Evolutionary conservation across 2,329 filamentous ascomycete genomes (phyloP), one percentile per base, ranked within the genome.

Genomic region (Apiospora saccharicola): DNA sequence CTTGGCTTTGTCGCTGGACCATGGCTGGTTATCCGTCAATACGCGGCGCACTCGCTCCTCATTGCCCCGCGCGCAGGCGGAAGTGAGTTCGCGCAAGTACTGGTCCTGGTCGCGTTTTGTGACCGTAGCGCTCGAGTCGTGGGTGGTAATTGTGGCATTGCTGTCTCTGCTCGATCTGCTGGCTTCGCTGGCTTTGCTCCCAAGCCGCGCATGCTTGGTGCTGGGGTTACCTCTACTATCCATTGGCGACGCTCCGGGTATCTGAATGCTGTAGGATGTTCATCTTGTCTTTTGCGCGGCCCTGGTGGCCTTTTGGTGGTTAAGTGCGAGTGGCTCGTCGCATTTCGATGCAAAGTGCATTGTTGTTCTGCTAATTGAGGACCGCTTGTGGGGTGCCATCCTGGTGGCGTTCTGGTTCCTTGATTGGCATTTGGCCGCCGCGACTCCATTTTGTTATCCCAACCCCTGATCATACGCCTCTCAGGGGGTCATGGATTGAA

Each of bases 51-150:
- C 77, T 7, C 80, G 78, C 5, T 76, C 75, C 71, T 84, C 82
- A 74, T 83, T 84, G 24, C 79, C 81, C 71, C 82, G 81, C 1
- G 80, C 79, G 0, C 81, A 78, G 46, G 82, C 82, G 26, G 79
- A 80, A 46, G 83, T 80, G 57, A 84, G 76, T 44, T 80, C 78
- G 47, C 82, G 76, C 71, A 83, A 81, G 72, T 81, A 81, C 7
- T 49, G 53, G 53, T 49, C 46, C 73, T 77, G 78, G 41, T 83
- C 82, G 24, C 81, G 82, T 51, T 81, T 78, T 72, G 79, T 72
- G 8, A 72, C 71, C 2, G 71, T 72, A 53, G 51, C 71, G 53
- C 41, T 67, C 43, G 71, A 72, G 26, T n/a, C 68, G 30, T 70
- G 71, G 14, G 68, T 72, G n/a, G 71, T 67, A 14, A 68, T 83